phyloP scores from a whole-genome alignment of 768 basidiomycete genomes.

The Inosperma sp. region DNA sequence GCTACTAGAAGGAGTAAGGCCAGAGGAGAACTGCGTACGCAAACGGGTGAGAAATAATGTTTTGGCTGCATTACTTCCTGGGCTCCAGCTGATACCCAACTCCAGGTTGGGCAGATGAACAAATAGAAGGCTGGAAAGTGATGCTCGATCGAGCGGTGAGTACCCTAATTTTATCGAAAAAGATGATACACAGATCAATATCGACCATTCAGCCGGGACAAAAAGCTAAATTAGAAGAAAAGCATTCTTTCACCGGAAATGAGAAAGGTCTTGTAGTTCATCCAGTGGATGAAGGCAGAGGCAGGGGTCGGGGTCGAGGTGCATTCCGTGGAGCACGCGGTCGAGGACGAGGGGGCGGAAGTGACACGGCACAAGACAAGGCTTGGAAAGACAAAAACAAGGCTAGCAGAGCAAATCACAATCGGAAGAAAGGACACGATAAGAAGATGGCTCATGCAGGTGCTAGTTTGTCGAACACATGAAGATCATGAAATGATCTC shows the following conservation, averaged over 20 bases:
- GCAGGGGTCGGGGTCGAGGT: conserved; percentile 23
- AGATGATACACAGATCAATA: not conserved
- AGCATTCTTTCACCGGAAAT: conserved; percentile 76
- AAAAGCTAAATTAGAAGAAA: conserved; percentile 68
- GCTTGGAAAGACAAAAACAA: conserved; percentile 76
- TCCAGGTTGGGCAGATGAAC: conserved; percentile 77
- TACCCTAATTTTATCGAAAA: conserved; percentile 16
- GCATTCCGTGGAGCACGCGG: conserved; percentile 38
- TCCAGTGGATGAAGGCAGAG: conserved; percentile 24
- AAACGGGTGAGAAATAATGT: too few relatives aligned
- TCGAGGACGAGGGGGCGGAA: conserved; percentile 35
- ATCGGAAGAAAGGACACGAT: conserved; percentile 81
- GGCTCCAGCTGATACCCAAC: too few relatives aligned
- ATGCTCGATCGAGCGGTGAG: conserved; percentile 88
- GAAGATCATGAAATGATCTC: too few relatives aligned
- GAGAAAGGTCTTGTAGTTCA: conserved; percentile 21
- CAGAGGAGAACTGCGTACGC: conserved; percentile 57
- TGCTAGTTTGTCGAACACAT: conserved; percentile 27
- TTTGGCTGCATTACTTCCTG: conserved; percentile 35
- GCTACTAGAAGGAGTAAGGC: conserved; percentile 66
- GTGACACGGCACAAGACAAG: conserved; percentile 35
- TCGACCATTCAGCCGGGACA: conserved; percentile 26
- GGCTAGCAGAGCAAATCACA: conserved; percentile 65
- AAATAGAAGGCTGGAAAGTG: conserved; percentile 88
- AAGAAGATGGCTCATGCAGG: conserved; percentile 78